Conservation (phyloP, 2,329 filamentous ascomycete genomes). For the Coleophoma cylindrospora region DNA sequence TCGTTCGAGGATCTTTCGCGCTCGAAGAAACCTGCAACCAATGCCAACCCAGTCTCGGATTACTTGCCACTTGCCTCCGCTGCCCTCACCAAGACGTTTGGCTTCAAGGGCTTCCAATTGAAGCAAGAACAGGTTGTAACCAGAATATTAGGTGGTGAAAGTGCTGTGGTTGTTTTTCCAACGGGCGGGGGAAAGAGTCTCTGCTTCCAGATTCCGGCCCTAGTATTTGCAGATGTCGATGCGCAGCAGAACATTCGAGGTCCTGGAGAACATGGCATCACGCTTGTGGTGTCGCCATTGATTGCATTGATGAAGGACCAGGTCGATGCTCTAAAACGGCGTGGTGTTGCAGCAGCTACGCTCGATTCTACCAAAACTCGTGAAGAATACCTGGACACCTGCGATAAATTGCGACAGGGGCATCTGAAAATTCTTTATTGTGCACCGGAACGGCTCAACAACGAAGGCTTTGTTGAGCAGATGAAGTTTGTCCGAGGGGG, state of each 20-base stretch:
- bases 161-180: constrained; percentile 36
- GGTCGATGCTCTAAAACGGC: constrained; percentile 45
- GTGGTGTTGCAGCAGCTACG: constrained; percentile 46
- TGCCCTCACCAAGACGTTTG: constrained; percentile 34
- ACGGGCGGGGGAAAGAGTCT: constrained; percentile 37
- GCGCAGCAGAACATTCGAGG: constrained; percentile 17
- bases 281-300: constrained; percentile 50
- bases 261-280: constrained; percentile 35
- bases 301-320: constrained; percentile 59
- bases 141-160: constrained; percentile 35
- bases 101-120: constrained; percentile 34
- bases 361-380: constrained; percentile 49
- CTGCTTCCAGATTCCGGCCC: constrained; percentile 37
- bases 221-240: constrained; percentile 36
- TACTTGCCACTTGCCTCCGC: constrained; percentile 20
- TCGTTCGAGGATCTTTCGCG: not conserved
- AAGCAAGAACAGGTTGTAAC: constrained; percentile 40
- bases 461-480: constrained; percentile 51
- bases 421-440: constrained; percentile 50
- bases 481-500: constrained; percentile 50
- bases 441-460: constrained; percentile 55
- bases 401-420: constrained; percentile 40
- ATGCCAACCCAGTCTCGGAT: not conserved
- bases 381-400: constrained; percentile 32
- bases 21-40: constrained; percentile 5